Evolutionary conservation across 441 rosid species (phyloP).

Genomic region (Flueggea neowawraea): DNA sequence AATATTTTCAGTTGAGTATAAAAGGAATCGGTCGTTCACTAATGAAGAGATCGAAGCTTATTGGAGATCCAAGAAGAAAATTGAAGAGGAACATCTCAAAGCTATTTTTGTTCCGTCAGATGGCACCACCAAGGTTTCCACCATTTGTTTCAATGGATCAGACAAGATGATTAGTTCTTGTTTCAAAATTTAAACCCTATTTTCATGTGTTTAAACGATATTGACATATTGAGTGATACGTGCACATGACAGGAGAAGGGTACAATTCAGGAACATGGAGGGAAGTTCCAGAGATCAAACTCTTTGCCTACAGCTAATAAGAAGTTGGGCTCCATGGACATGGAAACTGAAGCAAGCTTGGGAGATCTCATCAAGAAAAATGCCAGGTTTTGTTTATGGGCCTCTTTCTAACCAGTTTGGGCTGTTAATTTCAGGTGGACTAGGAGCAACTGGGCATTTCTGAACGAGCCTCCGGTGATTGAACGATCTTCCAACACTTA

Average conservation of each 20-base stretch:
- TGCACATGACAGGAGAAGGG: constrained; percentile 26
- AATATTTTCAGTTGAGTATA: constrained; percentile 31
- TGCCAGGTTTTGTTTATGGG: constrained; percentile 30
- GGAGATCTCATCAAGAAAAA: constrained; percentile 25
- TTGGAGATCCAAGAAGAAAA: constrained; percentile 67
- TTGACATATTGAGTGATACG: neutral
- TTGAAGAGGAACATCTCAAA: constrained; percentile 51
- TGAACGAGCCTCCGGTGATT: constrained; percentile 70
- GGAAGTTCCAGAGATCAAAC: constrained; percentile 26
- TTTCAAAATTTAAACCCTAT: too few species aligned
- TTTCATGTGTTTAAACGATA: too few species aligned
- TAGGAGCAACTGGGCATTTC: constrained; percentile 74
- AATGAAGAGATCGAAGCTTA: constrained; percentile 71
- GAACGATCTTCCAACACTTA: constrained; percentile 46
- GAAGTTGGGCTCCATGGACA: constrained; percentile 15
- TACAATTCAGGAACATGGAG: neutral
- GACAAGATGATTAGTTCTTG: too few species aligned
- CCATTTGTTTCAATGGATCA: neutral
- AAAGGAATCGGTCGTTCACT: constrained; percentile 57
- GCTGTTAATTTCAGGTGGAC: constrained; percentile 56
- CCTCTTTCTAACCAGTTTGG: neutral
- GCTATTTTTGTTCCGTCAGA: constrained; percentile 28
- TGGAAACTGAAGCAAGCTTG: constrained; percentile 20
- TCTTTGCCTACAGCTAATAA: constrained; percentile 28
- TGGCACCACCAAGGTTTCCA: constrained; percentile 10